Evolutionary conservation across 2,329 filamentous ascomycete species (phyloP).

Genomic region (Xylaria sp.): DNA sequence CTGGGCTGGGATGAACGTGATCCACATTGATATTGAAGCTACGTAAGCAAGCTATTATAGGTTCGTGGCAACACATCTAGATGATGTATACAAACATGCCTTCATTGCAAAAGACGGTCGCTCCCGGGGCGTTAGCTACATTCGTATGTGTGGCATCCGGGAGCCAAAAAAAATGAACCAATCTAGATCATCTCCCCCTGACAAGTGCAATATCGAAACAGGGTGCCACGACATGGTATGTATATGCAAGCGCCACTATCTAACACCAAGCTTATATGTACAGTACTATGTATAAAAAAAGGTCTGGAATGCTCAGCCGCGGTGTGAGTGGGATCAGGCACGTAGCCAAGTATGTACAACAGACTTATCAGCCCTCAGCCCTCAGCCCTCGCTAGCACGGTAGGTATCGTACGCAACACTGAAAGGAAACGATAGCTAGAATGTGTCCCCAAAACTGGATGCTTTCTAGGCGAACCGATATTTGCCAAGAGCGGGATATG

Average conservation of each 20-base stretch:
- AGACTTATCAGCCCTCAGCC: conserved; percentile 20
- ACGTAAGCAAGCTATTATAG: conserved; percentile 21
- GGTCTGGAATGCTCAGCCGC: conserved; percentile 33
- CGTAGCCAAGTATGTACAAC: conserved; percentile 18
- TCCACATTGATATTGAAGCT: conserved; percentile 18
- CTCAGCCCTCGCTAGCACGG: conserved; percentile 1
- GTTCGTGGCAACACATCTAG: neutral
- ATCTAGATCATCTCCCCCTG: conserved; percentile 1
- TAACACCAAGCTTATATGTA: conserved; percentile 17
- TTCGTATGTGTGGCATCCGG: conserved; percentile 7
- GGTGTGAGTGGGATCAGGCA: conserved; percentile 14
- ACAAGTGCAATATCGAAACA: neutral
- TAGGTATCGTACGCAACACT: neutral
- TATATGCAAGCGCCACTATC: conserved; percentile 29
- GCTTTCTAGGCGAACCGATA: conserved; percentile 25
- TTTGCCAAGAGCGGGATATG: conserved; percentile 25
- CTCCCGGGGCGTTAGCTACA: neutral
- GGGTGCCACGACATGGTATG: conserved; percentile 9
- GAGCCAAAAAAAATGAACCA: neutral
- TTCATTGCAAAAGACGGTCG: conserved; percentile 1
- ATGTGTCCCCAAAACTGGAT: conserved; percentile 16
- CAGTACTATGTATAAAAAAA: conserved; percentile 5
- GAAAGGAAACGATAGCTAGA: conserved; percentile 9
- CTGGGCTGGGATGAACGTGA: conserved; percentile 28
- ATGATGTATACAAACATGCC: conserved; percentile 13